Evolutionary conservation across 768 basidiomycete genomes (phyloP), one percentile per base, ranked within the genome.

Genomic region (Pleurotus platypus): DNA sequence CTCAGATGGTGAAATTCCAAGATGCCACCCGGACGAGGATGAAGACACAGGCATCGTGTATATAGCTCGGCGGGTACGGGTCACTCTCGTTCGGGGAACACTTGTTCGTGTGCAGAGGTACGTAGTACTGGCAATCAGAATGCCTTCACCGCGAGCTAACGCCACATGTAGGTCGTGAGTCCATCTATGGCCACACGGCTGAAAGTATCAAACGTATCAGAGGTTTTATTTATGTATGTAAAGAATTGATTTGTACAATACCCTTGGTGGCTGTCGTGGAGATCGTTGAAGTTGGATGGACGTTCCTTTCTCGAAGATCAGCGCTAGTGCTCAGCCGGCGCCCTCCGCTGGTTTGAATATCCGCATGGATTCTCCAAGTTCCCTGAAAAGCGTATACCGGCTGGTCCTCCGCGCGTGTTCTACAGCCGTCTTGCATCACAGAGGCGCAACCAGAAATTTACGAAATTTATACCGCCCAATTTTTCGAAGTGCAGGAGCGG

Each of bases 361-460:
- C 9, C 30, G 8, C 30, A 35, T 35, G 30, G 3, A 35, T 8
- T 9, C 30, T 35, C 3, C 26, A n/a, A 50, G n/a, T 15, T 39
- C 67, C 8, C 80, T 88, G 60, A 82, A 67, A 9, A 84, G 84
- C 58, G 64, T 85, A 1, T 88, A 88, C 60, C 78, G 86, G 13
- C 73, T 89, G 4, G 76, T 83, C 60, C 69, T 87, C 27, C 77
- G 86, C 38, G 75, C 82, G 18, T 71, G 71, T 18, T 80, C 84
- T 16, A 80, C 83, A 9, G 75, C 86, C 1, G 85, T 87, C 16
- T 71, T 87, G 8, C 78, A 85, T 58, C 76, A 85, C 24, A 66
- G 65, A 6, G 60, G 61, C 6, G 75, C 79, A 1, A 75, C 74
- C n/a, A 65, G 64, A 24, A 75, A 76, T 53, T 64, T 87, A 4